Base-by-base conservation (phyloP, 805 yeast species). In the Pichia manshurica region DNA sequence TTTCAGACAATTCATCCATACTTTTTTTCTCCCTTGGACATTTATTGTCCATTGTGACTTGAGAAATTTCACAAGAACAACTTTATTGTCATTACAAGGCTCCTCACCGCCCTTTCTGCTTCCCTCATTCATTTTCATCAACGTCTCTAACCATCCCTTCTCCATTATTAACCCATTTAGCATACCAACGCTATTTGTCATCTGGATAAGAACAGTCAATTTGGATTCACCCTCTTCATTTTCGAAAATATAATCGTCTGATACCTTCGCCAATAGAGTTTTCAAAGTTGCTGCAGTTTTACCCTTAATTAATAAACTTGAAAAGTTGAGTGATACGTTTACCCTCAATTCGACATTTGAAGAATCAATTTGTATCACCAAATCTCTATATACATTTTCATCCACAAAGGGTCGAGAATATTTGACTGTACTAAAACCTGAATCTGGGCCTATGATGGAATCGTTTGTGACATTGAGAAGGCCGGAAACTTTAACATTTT, bases 341-440 rank as follows among this genome's bases (percentile, higher is more conserved):
- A 71, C 58, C 44, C 68, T 54, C 20, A 70, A 61, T 45, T 46
- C 59, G 41, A 57, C 62, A 51, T 51, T 69, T 56, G 50, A 52
- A 1, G 63, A 52, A 45, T 63, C 67, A 16, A 73, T 55, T 53
- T 79, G 80, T 19, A 78, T 53, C 0, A 73, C 53, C 49, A 79
- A 56, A 15, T 64, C 69, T 32, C 81, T 32, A 53, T 41, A 41
- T 25, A 34, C 2, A 52, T 50, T 25, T 9, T 37, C 60, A 56
- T 78, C 82, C 5, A 70, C 62, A 53, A 56, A 74, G 1, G 79
- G 81, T 41, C 84, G 66, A 25, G 68, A 66, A 59, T 74, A 78
- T 40, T 58, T 56, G 1, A 68, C 54, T 10, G 53, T 44, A 2
- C 48, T 43, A 21, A 48, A 59, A 53, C 58, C 32, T 28, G 43